phyloP scores from a whole-genome alignment of 1,139 yeast species.

The Scheffersomyces segobiensis region DNA sequence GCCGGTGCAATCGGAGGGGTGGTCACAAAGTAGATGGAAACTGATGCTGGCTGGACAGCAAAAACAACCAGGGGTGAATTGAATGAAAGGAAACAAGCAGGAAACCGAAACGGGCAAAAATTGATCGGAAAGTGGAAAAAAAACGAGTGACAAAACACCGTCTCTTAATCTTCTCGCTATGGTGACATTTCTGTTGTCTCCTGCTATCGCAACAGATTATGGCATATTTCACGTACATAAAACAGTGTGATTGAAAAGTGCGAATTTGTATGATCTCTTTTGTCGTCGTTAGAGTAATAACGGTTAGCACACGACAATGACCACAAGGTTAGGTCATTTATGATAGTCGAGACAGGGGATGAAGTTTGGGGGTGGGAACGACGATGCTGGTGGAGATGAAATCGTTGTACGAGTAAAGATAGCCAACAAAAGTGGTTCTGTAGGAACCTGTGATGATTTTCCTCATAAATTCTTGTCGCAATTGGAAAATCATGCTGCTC shows the following conservation, averaged over 20 bases:
- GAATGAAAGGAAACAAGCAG: not conserved
- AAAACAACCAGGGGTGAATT: not conserved
- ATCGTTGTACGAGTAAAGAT: not conserved
- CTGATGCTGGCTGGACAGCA: not conserved
- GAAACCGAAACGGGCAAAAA: not conserved
- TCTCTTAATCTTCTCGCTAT: not conserved
- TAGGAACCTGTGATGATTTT: not conserved
- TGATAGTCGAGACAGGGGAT: not conserved
- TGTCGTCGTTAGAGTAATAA: not conserved
- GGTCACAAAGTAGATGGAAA: not conserved
- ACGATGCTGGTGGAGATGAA: not conserved
- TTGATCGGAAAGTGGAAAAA: not conserved
- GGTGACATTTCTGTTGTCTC: not conserved
- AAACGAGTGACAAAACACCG: not conserved
- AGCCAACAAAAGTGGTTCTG: not conserved
- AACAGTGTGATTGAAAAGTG: not conserved
- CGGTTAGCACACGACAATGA: not conserved
- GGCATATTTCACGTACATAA: not conserved
- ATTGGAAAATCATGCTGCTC: not conserved
- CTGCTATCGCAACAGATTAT: not conserved
- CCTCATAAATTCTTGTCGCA: not conserved
- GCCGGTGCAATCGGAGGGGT: not conserved
- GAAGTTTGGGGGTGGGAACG: not conserved
- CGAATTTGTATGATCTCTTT: not conserved
- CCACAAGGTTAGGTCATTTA: not conserved